Evolutionary conservation across 768 basidiomycete species (phyloP).

Genomic region (Amanita exitialis): DNA sequence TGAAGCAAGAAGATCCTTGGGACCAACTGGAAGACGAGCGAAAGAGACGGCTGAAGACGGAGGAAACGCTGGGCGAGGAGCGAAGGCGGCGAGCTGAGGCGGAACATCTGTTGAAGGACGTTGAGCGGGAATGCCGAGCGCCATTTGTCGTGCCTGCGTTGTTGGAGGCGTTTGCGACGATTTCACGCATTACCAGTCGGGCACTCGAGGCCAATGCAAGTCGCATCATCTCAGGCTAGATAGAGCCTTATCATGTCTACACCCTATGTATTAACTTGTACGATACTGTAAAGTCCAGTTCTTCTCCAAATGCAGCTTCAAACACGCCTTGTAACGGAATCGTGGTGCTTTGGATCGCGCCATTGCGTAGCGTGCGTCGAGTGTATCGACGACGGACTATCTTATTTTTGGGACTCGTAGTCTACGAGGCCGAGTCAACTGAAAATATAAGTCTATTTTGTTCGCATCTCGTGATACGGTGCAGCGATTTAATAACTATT

Average conservation of each 20-base stretch:
- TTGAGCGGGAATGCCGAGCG: conserved; percentile 36
- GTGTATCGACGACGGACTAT: too few species aligned
- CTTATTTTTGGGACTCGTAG: too few species aligned
- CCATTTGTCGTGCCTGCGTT: conserved; percentile 52
- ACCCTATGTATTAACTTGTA: conserved; percentile 20
- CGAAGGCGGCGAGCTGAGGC: conserved; percentile 25
- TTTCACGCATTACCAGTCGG: conserved; percentile 20
- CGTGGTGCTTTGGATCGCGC: too few species aligned
- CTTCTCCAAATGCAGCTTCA: too few species aligned
- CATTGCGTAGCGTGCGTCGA: too few species aligned
- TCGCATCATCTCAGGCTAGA: not conserved
- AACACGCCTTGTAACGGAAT: too few species aligned
- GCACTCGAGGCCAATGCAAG: not conserved
- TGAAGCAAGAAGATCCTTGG: not conserved
- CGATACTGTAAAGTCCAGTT: too few species aligned
- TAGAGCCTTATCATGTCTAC: not conserved
- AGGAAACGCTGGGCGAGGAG: conserved; percentile 24
- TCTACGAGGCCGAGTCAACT: too few species aligned
- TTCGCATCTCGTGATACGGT: too few species aligned
- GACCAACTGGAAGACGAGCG: not conserved
- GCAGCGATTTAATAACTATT: too few species aligned
- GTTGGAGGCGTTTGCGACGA: conserved; percentile 39
- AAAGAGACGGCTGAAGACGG: not conserved
- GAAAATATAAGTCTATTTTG: too few species aligned
- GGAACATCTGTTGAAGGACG: conserved; percentile 35